Evolutionary conservation across 805 yeast genomes (phyloP), one percentile per base, ranked within the genome.

Genomic region (Lipomyces spencermartinsiae): DNA sequence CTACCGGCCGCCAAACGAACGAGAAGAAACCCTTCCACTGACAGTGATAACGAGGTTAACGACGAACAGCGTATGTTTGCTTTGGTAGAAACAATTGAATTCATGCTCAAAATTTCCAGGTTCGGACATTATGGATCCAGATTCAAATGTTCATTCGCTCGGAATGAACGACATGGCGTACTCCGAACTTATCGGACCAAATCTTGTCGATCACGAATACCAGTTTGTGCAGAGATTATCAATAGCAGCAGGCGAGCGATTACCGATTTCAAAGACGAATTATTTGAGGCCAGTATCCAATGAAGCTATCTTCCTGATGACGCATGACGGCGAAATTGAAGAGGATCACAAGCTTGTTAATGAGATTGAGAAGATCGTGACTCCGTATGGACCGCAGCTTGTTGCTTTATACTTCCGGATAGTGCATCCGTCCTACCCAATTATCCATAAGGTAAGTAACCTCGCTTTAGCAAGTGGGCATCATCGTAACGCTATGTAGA

Each of bases 341-440:
- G 63, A 63, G 31, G 75, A 73, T 59, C 59, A 64, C 34, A 58
- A 67, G 37, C 63, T 68, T 34, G 70, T 67, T n/a, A 72, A 62
- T 19, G 68, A 67, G 49, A 72, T 74, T 19, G 71, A 71, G 33
- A 51, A 59, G 31, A 62, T 74, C 22, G 72, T 73, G 8, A 60
- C 62, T 19, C 75, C 74, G 7, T 67, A 72, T 55, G 69, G 70
- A 4, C 73, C 73, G 8, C 65, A 65, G 55, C 70, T 74, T 16
- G 68, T 74, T 4, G 67, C 62, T 8, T 67, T 74, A 25, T 74
- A 73, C 54, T 74, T 74, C 60, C 58, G 63, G 19, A 71, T 73
- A 53, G 70, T 74, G 25, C 76, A 74, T 59, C 74, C 76, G 9
- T 70, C 75, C 12, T 74, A 74, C 63, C 76, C 76, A 3, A 74